Conservation (phyloP, 106 monocot species). For the Dendrobium chrysotoxum region DNA sequence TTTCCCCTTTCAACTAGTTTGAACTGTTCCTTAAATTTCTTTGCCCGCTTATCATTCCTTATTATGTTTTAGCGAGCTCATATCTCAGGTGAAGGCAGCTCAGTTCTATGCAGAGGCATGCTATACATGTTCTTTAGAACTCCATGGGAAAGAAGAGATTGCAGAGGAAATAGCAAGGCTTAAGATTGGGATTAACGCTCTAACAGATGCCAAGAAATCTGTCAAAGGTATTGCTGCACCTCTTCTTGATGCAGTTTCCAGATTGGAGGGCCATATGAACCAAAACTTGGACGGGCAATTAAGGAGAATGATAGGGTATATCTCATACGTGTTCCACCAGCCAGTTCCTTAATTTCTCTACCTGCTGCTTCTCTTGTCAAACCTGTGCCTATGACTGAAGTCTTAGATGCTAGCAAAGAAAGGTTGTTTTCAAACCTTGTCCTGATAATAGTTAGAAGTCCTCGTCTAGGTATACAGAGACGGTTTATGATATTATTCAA, state of each 20-base stretch:
- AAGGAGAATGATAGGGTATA: constrained; percentile 87
- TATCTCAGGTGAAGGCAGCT: constrained; percentile 29
- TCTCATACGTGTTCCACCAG: constrained; percentile 51
- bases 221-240: constrained; percentile 54
- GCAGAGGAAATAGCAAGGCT: constrained; percentile 71
- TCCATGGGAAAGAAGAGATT: constrained; percentile 75
- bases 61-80: background rate
- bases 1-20: background rate
- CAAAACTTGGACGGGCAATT: constrained; percentile 52
- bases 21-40: background rate
- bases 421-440: constrained; percentile 45
- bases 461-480: constrained; percentile 61
- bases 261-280: constrained; percentile 49
- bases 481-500: constrained; percentile 59
- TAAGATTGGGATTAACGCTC: constrained; percentile 45
- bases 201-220: constrained; percentile 59
- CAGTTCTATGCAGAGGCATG: constrained; percentile 76
- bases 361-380: constrained; percentile 72
- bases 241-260: constrained; percentile 53
- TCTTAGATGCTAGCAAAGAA: constrained; percentile 68
- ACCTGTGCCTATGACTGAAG: constrained; percentile 35
- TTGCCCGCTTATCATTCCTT: background rate
- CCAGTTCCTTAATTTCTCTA: constrained; percentile 39
- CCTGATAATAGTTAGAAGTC: constrained; percentile 52
- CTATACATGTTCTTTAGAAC: constrained; percentile 44